Evolutionary conservation across 306 rosid species (phyloP).

Genomic region (Cicer pinnatifidum): DNA sequence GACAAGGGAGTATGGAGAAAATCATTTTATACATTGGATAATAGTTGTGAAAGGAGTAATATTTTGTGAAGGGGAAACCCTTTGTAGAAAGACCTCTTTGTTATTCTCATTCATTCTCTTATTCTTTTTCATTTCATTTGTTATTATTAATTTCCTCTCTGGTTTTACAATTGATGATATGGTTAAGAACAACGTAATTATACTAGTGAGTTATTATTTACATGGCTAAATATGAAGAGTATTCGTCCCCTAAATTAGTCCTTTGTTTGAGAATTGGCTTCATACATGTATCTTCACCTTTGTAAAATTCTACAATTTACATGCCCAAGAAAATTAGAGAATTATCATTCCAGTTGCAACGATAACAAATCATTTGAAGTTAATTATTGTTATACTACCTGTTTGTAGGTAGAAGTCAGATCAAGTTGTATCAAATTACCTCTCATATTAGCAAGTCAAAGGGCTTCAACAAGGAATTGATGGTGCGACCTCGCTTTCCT

Average conservation of each 20-base stretch:
- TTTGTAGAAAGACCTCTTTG: background rate
- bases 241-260: background rate
- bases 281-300: background rate
- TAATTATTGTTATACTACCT: conserved; percentile 34
- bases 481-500: conserved; percentile 83
- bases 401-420: conserved; percentile 61
- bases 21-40: background rate
- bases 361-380: background rate
- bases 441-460: conserved; percentile 23
- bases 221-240: background rate
- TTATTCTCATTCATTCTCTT: background rate
- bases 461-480: conserved; percentile 48
- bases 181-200: background rate
- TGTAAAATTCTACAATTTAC: conserved; percentile 6
- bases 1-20: background rate
- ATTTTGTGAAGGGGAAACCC: background rate
- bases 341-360: background rate
- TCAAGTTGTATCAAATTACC: conserved; percentile 57
- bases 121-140: background rate
- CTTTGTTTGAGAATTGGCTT: background rate
- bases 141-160: background rate
- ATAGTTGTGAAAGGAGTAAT: background rate
- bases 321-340: background rate
- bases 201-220: background rate
- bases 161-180: background rate